Evolutionary conservation across 768 basidiomycete species (phyloP).

Genomic region (Phaeolepiota aurea): DNA sequence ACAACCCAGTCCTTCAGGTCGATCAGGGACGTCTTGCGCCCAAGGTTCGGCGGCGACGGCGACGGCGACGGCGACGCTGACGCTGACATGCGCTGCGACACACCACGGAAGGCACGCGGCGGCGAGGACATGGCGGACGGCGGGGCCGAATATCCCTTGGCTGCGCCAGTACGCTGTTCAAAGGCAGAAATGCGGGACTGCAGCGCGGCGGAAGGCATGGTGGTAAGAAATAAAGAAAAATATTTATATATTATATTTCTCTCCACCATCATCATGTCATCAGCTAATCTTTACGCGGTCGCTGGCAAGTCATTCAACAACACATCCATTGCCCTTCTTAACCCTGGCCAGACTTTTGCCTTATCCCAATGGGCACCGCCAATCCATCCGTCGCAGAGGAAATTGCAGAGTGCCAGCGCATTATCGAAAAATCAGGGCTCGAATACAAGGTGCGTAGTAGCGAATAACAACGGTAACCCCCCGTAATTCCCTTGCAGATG

Average conservation of each 20-base stretch:
- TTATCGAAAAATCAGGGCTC: slow-evolving; percentile 79
- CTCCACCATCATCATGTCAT: no score
- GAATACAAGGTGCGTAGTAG: slow-evolving; percentile 62
- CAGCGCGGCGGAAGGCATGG: slow-evolving; percentile 23
- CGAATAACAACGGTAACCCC: no score
- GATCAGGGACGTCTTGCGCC: slow-evolving; percentile 52
- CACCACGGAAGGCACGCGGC: slow-evolving; percentile 3
- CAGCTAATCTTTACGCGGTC: slow-evolving; percentile 60
- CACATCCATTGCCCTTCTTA: no score
- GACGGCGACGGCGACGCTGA: slow-evolving; percentile 30
- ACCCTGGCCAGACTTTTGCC: slow-evolving; percentile 77
- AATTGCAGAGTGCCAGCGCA: slow-evolving; percentile 73
- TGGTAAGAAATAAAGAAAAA: slow-evolving; percentile 3
- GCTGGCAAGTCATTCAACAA: no score
- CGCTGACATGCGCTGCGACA: neutral
- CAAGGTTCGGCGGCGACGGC: slow-evolving; percentile 39
- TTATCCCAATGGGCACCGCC: slow-evolving; percentile 77
- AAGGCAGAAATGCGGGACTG: slow-evolving; percentile 59
- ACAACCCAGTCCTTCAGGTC: slow-evolving; percentile 71
- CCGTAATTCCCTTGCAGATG: no score
- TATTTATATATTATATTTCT: no score
- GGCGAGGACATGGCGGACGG: slow-evolving; percentile 12
- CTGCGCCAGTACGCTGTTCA: slow-evolving; percentile 34
- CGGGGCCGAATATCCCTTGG: no score
- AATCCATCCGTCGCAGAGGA: slow-evolving; percentile 73